Conservation (phyloP, 345 rosid species). For the Eucalyptus sp. region DNA sequence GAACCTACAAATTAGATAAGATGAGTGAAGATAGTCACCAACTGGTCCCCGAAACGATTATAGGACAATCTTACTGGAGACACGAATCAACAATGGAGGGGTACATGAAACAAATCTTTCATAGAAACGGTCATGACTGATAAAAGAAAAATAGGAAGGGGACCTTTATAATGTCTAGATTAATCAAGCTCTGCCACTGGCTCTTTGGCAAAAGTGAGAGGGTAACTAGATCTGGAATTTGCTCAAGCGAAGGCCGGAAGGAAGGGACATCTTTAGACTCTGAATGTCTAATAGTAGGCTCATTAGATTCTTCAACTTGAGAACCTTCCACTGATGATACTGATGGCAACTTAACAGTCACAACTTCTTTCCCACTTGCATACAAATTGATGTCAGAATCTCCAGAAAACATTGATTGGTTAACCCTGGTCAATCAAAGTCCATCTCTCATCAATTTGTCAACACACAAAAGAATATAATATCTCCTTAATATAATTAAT, state of each 20-base stretch:
- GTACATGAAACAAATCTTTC: neutral
- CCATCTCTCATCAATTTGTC: neutral
- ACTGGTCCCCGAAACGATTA: neutral
- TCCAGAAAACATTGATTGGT: conserved; percentile 73
- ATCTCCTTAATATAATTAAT: neutral
- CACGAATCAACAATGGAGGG: neutral
- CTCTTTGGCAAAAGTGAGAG: conserved; percentile 84
- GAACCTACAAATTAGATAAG: conserved; percentile 23
- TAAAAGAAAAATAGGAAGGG: neutral
- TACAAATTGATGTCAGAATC: conserved; percentile 46
- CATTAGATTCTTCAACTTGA: conserved; percentile 32
- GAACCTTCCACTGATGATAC: conserved; percentile 48
- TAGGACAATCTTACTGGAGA: neutral
- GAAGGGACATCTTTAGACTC: conserved; percentile 8
- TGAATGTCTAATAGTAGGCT: conserved; percentile 13
- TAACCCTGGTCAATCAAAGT: conserved; percentile 43
- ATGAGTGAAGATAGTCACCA: neutral
- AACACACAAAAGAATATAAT: neutral
- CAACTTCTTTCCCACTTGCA: conserved; percentile 74
- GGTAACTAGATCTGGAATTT: conserved; percentile 88
- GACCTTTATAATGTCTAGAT: conserved; percentile 93
- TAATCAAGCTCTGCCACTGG: conserved; percentile 96
- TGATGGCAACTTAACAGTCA: conserved; percentile 70
- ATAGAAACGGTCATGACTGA: neutral
- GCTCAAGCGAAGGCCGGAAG: conserved; percentile 23